Conservation (phyloP, 768 basidiomycete species). For the Dentipellis fragilis region DNA sequence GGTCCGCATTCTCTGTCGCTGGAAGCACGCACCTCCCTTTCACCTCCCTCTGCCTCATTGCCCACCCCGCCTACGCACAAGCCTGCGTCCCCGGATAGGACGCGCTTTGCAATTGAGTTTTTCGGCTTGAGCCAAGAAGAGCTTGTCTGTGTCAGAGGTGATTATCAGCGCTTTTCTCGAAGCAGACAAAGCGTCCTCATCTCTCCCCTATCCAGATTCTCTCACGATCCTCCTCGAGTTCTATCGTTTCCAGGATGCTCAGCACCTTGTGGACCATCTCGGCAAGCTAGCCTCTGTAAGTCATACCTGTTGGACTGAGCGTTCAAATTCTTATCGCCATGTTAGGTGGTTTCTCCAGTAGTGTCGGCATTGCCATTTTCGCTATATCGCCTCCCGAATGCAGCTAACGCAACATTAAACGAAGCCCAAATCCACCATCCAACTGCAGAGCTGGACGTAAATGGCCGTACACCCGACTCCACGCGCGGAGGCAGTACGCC, state of each 20-base stretch:
- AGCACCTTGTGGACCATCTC: slow-evolving; percentile 10
- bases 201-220: slow-evolving; percentile 2
- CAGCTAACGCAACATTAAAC: background rate
- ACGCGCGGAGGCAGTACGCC: background rate
- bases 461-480: background rate
- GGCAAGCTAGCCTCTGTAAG: slow-evolving; percentile 8
- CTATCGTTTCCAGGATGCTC: slow-evolving; percentile 10
- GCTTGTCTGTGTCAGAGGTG: slow-evolving; percentile 52
- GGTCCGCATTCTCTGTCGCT: slow-evolving; percentile 67
- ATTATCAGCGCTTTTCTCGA: slow-evolving; percentile 5
- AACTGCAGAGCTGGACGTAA: background rate
- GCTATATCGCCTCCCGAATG: slow-evolving; percentile 6
- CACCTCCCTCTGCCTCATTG: slow-evolving; percentile 64
- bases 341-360: slow-evolving; percentile 10
- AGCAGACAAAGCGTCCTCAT: background rate
- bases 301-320: background rate
- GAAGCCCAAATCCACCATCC: background rate
- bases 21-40: slow-evolving; percentile 61
- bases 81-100: slow-evolving; percentile 59
- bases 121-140: slow-evolving; percentile 56
- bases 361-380: slow-evolving; percentile 9
- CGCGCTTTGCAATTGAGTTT: slow-evolving; percentile 57
- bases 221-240: slow-evolving; percentile 12
- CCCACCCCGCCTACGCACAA: slow-evolving; percentile 77
- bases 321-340: background rate